phyloP scores from a whole-genome alignment of 768 basidiomycete species.

The Lactarius hatsudake region DNA sequence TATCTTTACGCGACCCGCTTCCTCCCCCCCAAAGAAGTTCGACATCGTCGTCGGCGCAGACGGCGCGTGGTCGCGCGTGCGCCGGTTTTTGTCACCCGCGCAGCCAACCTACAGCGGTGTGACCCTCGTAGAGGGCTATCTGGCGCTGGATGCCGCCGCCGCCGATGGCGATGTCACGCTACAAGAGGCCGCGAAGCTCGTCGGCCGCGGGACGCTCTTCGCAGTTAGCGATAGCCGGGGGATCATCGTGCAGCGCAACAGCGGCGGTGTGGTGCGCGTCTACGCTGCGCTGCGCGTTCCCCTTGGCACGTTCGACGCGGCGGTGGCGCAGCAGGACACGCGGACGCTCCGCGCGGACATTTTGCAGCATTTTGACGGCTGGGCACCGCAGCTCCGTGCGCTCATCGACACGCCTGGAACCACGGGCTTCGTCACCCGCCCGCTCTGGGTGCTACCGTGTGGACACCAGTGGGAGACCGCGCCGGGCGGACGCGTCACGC shows the following conservation, averaged over 20 bases:
- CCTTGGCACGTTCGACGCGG: not conserved
- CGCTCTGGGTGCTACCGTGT: constrained; percentile 22
- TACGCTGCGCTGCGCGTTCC: constrained; percentile 16
- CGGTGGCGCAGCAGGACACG: not conserved
- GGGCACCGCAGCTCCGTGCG: constrained; percentile 19
- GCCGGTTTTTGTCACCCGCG: constrained; percentile 34
- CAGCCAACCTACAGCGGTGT: constrained; percentile 38
- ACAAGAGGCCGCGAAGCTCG: constrained; percentile 14
- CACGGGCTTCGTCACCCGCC: constrained; percentile 21
- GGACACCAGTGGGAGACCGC: constrained; percentile 25
- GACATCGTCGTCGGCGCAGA: constrained; percentile 40
- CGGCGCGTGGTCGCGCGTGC: constrained; percentile 42
- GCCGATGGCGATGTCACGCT: not conserved
- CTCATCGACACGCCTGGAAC: constrained; percentile 17
- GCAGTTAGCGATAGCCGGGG: constrained; percentile 30
- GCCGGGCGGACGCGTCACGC: constrained; percentile 24
- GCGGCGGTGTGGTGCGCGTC: constrained; percentile 27
- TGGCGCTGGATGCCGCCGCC: constrained; percentile 25
- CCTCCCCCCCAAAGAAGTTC: not conserved
- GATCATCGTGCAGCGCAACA: constrained; percentile 37
- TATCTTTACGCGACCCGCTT: not conserved
- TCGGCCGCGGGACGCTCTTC: constrained; percentile 35
- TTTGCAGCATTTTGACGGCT: constrained; percentile 5
- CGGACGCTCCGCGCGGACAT: not conserved
- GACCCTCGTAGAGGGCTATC: constrained; percentile 26